Evolutionary conservation across 495 filamentous ascomycete species (phyloP).

Genomic region (Lentithecium fluviatile): DNA sequence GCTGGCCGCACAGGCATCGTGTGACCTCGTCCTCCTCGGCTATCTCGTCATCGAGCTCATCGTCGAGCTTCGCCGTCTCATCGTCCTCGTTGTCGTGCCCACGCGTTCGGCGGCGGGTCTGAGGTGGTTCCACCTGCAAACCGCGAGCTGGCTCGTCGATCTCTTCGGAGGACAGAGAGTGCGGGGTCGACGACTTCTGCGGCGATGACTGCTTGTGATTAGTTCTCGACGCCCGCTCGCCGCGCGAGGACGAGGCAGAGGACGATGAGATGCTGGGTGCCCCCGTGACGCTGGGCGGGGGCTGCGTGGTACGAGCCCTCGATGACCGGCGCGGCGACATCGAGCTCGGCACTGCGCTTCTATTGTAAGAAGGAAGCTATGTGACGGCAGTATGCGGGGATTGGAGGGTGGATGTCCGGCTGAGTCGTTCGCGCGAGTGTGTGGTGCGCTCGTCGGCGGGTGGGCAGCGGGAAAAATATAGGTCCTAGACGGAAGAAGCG

Average conservation of each 20-base stretch:
- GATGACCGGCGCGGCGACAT: constrained; percentile 85
- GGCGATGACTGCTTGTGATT: constrained; percentile 72
- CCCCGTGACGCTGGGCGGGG: constrained; percentile 57
- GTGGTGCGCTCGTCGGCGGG: too few species aligned
- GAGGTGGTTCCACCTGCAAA: constrained; percentile 60
- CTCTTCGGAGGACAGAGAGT: constrained; percentile 73
- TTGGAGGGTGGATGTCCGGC: too few species aligned
- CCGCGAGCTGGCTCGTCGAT: constrained; percentile 64
- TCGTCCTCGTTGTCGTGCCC: constrained; percentile 61
- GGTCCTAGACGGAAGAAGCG: too few species aligned
- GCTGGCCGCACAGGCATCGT: constrained; percentile 88
- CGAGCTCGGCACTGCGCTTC: constrained; percentile 3
- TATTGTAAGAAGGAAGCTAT: too few species aligned
- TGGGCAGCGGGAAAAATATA: too few species aligned
- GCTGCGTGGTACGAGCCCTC: constrained; percentile 79
- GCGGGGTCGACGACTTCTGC: constrained; percentile 68
- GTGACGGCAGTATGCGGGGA: too few species aligned
- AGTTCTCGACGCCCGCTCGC: constrained; percentile 67
- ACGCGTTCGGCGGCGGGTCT: constrained; percentile 71
- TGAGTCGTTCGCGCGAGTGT: too few species aligned
- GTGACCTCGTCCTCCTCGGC: constrained; percentile 89
- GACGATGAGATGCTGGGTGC: constrained; percentile 75
- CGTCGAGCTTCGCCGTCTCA: constrained; percentile 52
- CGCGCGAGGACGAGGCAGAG: constrained; percentile 64
- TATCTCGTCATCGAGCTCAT: constrained; percentile 55